Conservation (phyloP, 2,329 filamentous ascomycete genomes). For the Epichloe uncinata region DNA sequence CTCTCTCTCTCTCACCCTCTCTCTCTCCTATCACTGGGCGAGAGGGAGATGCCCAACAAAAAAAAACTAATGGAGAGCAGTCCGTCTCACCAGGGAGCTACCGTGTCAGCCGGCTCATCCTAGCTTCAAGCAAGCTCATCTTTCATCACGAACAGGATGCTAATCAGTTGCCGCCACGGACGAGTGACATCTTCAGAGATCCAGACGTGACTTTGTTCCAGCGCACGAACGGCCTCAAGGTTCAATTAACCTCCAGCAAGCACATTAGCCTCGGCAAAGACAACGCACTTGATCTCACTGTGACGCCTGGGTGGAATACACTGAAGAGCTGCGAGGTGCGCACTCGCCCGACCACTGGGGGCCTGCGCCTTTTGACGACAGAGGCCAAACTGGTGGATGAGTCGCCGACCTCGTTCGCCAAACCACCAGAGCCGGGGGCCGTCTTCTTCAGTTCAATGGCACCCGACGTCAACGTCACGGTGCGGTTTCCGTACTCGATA, state of each 20-base stretch:
- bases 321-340: slow-evolving; percentile 45
- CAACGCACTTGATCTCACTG: slow-evolving; percentile 60
- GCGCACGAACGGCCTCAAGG: slow-evolving; percentile 52
- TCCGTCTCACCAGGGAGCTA: slow-evolving; percentile 59
- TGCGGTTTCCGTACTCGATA: slow-evolving; percentile 69
- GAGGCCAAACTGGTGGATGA: slow-evolving; percentile 39
- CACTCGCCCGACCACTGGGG: slow-evolving; percentile 51
- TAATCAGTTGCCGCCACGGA: slow-evolving; percentile 31
- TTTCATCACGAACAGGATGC: slow-evolving; percentile 52
- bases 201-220: slow-evolving; percentile 63
- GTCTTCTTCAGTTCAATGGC: slow-evolving; percentile 37
- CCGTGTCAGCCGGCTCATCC: slow-evolving; percentile 56
- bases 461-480: slow-evolving; percentile 32
- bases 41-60: no score
- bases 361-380: slow-evolving; percentile 47
- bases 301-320: slow-evolving; percentile 64
- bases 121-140: slow-evolving; percentile 49
- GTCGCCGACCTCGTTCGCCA: slow-evolving; percentile 29
- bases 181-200: slow-evolving; percentile 39
- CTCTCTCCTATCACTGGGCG: no score
- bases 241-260: slow-evolving; percentile 51
- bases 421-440: slow-evolving; percentile 38
- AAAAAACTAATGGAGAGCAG: slow-evolving; percentile 25
- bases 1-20: neutral
- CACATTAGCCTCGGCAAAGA: slow-evolving; percentile 68